Percentiles rank a stretch among this genome's conserved stretches.
These are phyloP conservation scores for Endocladia muricata DNA, from an alignment of 31 red algal genomes.

Conservation along the genomic window DNA sequence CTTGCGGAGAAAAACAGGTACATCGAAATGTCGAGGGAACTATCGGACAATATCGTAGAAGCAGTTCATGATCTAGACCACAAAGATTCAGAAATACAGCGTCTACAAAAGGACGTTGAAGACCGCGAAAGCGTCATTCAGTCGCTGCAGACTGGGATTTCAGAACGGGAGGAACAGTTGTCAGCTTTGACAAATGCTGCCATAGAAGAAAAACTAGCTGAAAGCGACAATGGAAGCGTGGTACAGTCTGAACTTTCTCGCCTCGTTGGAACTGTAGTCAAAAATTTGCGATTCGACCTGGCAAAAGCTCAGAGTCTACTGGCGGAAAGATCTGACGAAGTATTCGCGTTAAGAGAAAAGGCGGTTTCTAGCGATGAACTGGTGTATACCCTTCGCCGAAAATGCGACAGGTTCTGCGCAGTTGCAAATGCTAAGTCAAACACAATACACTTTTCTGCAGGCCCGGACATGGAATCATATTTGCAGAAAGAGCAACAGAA, in stretches of 20 bases:
- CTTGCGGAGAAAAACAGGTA: conserved; percentile 19
- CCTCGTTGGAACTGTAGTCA: not conserved
- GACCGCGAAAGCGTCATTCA: conserved; percentile 30
- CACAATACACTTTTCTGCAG: not conserved
- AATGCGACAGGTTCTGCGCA: conserved; percentile 24
- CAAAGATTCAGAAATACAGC: conserved; percentile 17
- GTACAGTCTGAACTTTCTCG: not conserved
- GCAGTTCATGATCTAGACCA: conserved; percentile 31
- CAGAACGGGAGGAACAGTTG: conserved; percentile 28
- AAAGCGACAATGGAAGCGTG: too few relatives aligned
- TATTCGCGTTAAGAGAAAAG: conserved; percentile 19
- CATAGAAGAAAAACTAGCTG: not conserved
- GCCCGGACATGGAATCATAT: not conserved
- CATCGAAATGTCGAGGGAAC: conserved; percentile 18
- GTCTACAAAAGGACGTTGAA: conserved; percentile 31
- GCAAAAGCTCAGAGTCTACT: conserved; percentile 11
- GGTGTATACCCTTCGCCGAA: conserved; percentile 10
- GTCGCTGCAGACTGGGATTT: conserved; percentile 3
- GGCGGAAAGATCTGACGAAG: conserved; percentile 12
- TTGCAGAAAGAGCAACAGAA: not conserved
- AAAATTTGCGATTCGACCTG: conserved; percentile 16
- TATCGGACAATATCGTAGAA: conserved; percentile 34
- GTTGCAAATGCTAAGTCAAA: conserved; percentile 8
- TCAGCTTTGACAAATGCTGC: conserved; percentile 19
- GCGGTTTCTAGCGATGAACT: conserved; percentile 7